These are phyloP conservation scores for Salix koriyanagi DNA, from an alignment of 345 rosid species.

Conservation along the genomic window DNA sequence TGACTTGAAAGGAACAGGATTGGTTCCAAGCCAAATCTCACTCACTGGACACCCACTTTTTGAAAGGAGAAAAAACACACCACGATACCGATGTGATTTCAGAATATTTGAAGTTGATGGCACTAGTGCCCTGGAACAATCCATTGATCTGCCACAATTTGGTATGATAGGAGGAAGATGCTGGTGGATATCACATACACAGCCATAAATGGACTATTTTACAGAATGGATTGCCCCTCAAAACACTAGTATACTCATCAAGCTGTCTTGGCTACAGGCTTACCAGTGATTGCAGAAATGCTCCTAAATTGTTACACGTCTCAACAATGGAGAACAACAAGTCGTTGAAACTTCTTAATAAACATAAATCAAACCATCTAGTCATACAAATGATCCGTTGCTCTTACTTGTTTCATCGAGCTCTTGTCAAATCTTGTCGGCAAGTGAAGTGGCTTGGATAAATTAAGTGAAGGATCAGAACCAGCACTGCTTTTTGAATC, in stretches of 20 bases:
- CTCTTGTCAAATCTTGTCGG: constrained; percentile 24
- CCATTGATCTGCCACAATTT: neutral
- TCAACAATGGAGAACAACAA: constrained; percentile 44
- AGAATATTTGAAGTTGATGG: neutral
- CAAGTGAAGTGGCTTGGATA: constrained; percentile 19
- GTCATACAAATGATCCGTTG: constrained; percentile 17
- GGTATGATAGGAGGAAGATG: neutral
- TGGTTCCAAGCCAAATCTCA: neutral
- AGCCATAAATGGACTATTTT: neutral
- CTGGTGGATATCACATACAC: neutral
- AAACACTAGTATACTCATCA: neutral
- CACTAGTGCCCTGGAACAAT: too few species aligned
- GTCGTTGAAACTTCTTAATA: constrained; percentile 40
- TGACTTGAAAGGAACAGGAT: neutral
- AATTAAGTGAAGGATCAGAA: constrained; percentile 15
- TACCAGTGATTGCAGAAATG: neutral
- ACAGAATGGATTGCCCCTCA: constrained; percentile 7
- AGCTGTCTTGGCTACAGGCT: constrained; percentile 4
- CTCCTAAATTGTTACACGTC: constrained; percentile 11
- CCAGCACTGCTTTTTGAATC: constrained; percentile 23
- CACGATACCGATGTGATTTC: neutral
- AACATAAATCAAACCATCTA: constrained; percentile 14
- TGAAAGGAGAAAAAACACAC: neutral
- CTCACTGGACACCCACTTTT: neutral
- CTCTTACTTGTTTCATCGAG: constrained; percentile 9